phyloP scores from a whole-genome alignment of 163 green algal genomes.

The Chloromonas sp. region DNA sequence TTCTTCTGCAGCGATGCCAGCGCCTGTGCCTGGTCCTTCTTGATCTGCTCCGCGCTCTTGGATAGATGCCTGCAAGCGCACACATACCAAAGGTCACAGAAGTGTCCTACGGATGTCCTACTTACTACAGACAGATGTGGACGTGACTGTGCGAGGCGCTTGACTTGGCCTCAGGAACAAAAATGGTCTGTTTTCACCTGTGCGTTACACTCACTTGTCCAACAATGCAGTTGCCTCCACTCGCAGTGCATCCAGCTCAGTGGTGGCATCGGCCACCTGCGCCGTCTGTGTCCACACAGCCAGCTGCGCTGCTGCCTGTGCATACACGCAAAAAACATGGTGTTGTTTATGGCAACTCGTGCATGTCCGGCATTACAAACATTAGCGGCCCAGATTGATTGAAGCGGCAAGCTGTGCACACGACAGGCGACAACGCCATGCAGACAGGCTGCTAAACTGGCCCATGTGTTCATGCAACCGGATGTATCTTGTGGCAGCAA shows the following conservation, averaged over 20 bases:
- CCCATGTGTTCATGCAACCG: too few species aligned
- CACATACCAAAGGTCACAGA: neutral
- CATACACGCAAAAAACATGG: neutral
- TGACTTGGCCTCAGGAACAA: too few species aligned
- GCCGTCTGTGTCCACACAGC: conserved; percentile 32
- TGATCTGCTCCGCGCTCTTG: conserved; percentile 37
- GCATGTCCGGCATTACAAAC: neutral
- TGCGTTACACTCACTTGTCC: conserved; percentile 16
- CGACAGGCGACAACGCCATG: too few species aligned
- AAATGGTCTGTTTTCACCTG: too few species aligned
- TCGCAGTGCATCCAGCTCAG: conserved; percentile 40
- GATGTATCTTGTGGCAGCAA: too few species aligned
- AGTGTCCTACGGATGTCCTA: too few species aligned
- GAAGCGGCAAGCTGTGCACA: too few species aligned
- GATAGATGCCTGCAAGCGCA: conserved; percentile 26
- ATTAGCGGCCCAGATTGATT: too few species aligned
- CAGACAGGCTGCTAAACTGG: too few species aligned
- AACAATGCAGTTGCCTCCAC: conserved; percentile 26
- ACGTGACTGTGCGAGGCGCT: too few species aligned
- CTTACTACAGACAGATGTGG: too few species aligned
- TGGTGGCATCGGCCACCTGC: conserved; percentile 23
- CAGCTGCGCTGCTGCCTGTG: conserved; percentile 9
- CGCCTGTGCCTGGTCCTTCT: conserved; percentile 36
- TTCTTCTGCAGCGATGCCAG: conserved; percentile 29
- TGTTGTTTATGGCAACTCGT: neutral